Percentiles rank a stretch among this genome's conserved stretches.
Conservation (phyloP, 805 yeast genomes). For the Starmerella floris region DNA sequence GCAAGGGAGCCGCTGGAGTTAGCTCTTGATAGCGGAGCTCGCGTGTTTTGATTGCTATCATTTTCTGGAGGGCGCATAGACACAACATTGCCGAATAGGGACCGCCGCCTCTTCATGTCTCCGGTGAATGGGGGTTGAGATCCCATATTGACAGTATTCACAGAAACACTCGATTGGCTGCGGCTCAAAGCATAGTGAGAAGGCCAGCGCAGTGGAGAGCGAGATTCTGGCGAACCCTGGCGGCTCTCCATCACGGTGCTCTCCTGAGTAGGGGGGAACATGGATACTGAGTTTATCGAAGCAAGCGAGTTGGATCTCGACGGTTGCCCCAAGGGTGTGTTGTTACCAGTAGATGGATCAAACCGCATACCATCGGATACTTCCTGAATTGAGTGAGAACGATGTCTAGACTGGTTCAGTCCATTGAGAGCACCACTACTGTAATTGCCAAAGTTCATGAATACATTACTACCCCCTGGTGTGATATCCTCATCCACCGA, state of each 20-base stretch:
- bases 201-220: conserved; percentile 5
- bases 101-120: conserved; percentile 15
- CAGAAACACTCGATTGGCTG: conserved; percentile 5
- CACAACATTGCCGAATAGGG: conserved; percentile 9
- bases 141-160: neutral
- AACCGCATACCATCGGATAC: neutral
- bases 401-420: too few relatives aligned
- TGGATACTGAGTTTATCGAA: conserved; percentile 7
- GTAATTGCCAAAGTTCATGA: too few relatives aligned
- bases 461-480: too few relatives aligned
- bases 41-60: neutral
- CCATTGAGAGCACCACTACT: too few relatives aligned
- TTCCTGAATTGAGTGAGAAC: neutral
- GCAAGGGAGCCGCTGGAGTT: conserved; percentile 9
- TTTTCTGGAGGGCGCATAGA: neutral
- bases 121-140: neutral
- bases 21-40: neutral
- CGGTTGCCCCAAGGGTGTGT: neutral
- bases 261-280: neutral
- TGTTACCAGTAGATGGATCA: neutral
- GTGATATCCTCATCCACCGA: too few relatives aligned
- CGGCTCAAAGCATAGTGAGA: conserved; percentile 1
- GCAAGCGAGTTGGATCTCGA: conserved; percentile 1
- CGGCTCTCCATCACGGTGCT: conserved; percentile 1
- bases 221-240: conserved; percentile 9